phyloP scores from a whole-genome alignment of 352 stramenopile species.

The Aphanomyces invadans region DNA sequence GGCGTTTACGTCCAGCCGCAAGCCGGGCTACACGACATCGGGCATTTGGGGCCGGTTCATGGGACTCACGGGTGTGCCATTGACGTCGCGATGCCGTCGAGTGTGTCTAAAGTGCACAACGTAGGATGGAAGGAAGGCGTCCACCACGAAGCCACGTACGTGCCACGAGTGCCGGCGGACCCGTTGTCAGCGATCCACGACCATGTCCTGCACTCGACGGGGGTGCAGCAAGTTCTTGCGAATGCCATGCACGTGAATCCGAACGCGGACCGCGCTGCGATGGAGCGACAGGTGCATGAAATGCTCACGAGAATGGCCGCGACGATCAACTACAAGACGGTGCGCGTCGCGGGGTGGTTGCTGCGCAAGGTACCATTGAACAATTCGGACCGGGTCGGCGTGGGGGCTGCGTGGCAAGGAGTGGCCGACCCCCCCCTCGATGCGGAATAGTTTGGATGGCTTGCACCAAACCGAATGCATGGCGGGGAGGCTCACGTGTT shows the following conservation, averaged over 20 bases:
- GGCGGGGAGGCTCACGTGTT: no score
- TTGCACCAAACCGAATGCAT: no score
- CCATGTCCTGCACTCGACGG: slow-evolving; percentile 53
- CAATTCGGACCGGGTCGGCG: no score
- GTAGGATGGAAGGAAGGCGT: slow-evolving; percentile 75
- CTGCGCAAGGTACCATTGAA: slow-evolving; percentile 45
- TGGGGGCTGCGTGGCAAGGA: no score
- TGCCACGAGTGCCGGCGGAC: slow-evolving; percentile 59
- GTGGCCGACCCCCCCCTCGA: no score
- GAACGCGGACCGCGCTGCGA: slow-evolving; percentile 34
- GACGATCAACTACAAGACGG: slow-evolving; percentile 63
- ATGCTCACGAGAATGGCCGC: slow-evolving; percentile 75
- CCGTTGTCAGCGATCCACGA: slow-evolving; percentile 57
- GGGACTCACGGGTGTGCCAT: slow-evolving; percentile 44
- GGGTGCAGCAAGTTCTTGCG: slow-evolving; percentile 50
- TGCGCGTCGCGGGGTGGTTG: slow-evolving; percentile 70
- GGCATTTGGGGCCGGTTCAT: slow-evolving; percentile 76
- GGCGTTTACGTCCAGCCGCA: slow-evolving; percentile 83
- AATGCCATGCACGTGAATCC: slow-evolving; percentile 29
- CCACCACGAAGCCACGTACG: slow-evolving; percentile 81
- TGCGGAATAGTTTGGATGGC: no score
- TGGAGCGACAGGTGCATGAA: slow-evolving; percentile 44
- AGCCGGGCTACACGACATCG: slow-evolving; percentile 79
- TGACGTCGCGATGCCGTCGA: background rate
- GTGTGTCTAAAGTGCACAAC: background rate